These are phyloP conservation scores for Botryotinia narcissicola DNA, from an alignment of 2,329 filamentous ascomycete species.

Conservation along the genomic window DNA sequence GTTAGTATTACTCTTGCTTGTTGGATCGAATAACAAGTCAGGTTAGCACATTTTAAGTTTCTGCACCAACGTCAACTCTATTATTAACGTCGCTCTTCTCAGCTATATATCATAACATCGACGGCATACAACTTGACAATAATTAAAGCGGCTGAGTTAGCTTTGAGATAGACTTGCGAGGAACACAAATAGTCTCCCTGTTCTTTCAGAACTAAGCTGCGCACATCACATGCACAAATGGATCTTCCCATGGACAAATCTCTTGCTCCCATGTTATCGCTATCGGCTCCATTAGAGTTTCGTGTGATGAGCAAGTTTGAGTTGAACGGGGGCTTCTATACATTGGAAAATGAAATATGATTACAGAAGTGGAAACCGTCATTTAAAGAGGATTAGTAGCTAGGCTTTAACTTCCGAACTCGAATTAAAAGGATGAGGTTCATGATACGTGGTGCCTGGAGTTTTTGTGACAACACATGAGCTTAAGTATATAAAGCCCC, in stretches of 20 bases:
- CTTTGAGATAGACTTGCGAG: rapidly evolving
- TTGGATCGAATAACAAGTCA: not conserved
- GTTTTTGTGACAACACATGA: not conserved
- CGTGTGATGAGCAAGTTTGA: not conserved
- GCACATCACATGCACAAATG: not conserved
- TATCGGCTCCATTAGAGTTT: rapidly evolving
- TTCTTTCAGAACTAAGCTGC: not conserved
- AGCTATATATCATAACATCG: not conserved
- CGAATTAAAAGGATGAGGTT: not conserved
- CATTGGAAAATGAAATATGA: not conserved
- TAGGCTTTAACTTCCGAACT: too few relatives aligned
- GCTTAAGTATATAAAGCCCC: not conserved
- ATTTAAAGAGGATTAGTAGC: not conserved
- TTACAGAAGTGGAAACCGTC: not conserved
- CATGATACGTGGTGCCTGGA: not conserved
- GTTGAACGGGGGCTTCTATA: not conserved
- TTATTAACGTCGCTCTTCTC: rapidly evolving
- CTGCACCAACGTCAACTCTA: not conserved
- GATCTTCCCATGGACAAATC: not conserved
- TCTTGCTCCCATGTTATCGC: rapidly evolving
- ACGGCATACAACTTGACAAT: not conserved
- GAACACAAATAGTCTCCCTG: rapidly evolving
- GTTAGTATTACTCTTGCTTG: not conserved
- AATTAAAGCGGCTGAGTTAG: rapidly evolving
- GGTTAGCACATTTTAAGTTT: rapidly evolving